Conservation (phyloP, 805 yeast genomes). For the Kuraishia floccosa region DNA sequence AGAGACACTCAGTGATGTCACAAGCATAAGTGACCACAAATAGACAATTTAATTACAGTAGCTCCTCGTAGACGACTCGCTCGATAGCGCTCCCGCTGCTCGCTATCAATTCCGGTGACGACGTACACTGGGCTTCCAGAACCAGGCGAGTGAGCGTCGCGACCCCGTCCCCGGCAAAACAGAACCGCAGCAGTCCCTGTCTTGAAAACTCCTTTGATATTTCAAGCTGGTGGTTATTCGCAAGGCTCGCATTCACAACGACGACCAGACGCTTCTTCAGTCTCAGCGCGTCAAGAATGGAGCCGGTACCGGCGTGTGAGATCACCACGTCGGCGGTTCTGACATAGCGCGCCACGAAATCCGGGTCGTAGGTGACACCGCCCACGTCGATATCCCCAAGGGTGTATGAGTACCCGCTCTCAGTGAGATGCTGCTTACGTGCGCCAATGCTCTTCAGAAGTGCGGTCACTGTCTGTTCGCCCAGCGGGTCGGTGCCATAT, state of each 20-base stretch:
- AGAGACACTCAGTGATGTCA: not conserved
- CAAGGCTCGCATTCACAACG: slow-evolving; percentile 58
- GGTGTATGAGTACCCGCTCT: not conserved
- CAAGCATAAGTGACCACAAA: not conserved
- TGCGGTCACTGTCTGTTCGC: slow-evolving; percentile 1
- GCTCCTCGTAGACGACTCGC: no score
- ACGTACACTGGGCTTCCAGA: no score
- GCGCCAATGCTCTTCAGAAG: slow-evolving; percentile 1
- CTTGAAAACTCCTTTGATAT: slow-evolving; percentile 48
- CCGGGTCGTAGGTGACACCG: slow-evolving; percentile 36
- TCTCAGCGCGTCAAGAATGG: slow-evolving; percentile 70
- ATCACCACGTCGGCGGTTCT: slow-evolving; percentile 45
- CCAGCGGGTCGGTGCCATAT: slow-evolving; percentile 31
- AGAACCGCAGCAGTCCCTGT: slow-evolving; percentile 16
- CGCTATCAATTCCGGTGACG: no score
- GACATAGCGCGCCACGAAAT: slow-evolving; percentile 29
- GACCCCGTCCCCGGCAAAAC: slow-evolving; percentile 6
- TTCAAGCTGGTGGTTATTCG: slow-evolving; percentile 82
- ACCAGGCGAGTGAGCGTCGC: no score
- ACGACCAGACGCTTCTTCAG: slow-evolving; percentile 47
- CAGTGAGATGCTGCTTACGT: not conserved
- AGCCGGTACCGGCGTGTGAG: slow-evolving; percentile 90
- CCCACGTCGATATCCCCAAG: slow-evolving; percentile 12
- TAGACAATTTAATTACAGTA: no score
- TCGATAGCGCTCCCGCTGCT: no score